Conservation (phyloP, 106 monocot genomes). For the Acorus calamus region DNA sequence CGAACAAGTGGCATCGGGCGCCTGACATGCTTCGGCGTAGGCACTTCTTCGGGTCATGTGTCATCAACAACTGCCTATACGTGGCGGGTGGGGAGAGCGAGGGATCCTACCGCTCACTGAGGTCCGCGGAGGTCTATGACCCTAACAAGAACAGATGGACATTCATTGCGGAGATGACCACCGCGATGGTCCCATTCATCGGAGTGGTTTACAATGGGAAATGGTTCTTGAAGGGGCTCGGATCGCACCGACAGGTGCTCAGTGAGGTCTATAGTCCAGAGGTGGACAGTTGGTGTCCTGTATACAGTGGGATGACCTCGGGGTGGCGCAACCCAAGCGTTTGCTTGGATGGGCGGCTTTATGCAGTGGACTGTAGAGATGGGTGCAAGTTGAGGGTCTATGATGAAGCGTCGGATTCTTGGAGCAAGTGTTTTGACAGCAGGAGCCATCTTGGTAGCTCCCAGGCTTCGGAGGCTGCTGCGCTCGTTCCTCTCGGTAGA, state of each 20-base stretch:
- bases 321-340: constrained; percentile 34
- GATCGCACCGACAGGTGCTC: constrained; percentile 27
- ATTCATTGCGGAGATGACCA: constrained; percentile 23
- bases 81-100: constrained; percentile 38
- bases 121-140: constrained; percentile 30
- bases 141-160: constrained; percentile 41
- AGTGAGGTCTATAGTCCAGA: constrained; percentile 26
- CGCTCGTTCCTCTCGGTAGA: constrained; percentile 18
- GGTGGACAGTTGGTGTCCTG: constrained; percentile 15
- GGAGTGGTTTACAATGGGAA: constrained; percentile 18
- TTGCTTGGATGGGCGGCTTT: constrained; percentile 21
- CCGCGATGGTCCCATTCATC: constrained; percentile 33
- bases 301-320: constrained; percentile 26
- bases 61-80: constrained; percentile 39
- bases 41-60: constrained; percentile 26
- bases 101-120: constrained; percentile 11
- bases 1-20: constrained; percentile 43
- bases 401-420: constrained; percentile 16
- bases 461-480: constrained; percentile 25
- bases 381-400: constrained; percentile 34
- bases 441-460: constrained; percentile 27
- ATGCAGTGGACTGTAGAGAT: constrained; percentile 30
- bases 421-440: constrained; percentile 22
- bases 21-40: constrained; percentile 39
- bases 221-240: constrained; percentile 40